Percentiles rank a stretch among this genome's conserved stretches.
phyloP scores from a whole-genome alignment of 805 yeast species.

The Yarrowia sp. region DNA sequence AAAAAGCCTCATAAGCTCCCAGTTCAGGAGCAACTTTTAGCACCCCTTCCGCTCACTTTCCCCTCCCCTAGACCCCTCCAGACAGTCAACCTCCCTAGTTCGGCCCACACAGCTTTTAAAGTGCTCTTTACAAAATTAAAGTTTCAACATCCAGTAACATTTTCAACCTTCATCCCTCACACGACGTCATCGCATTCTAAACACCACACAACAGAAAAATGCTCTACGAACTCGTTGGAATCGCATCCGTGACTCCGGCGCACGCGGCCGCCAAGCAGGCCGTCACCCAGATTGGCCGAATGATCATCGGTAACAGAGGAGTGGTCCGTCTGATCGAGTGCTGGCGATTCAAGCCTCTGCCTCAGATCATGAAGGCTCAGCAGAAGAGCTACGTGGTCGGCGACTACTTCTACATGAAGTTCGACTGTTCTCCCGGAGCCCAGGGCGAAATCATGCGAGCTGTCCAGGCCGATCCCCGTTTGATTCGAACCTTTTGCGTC shows the following conservation, averaged over 20 bases:
- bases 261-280: conserved; percentile 64
- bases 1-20: no score
- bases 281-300: conserved; percentile 70
- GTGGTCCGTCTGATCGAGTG: conserved; percentile 82
- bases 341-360: conserved; percentile 74
- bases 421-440: conserved; percentile 82
- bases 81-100: no score
- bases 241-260: conserved; percentile 56
- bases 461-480: conserved; percentile 83
- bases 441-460: conserved; percentile 82
- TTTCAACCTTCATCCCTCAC: conserved; percentile 17
- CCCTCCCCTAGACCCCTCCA: no score
- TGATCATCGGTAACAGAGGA: conserved; percentile 86
- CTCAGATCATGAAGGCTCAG: conserved; percentile 76
- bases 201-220: conserved; percentile 41
- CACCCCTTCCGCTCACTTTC: no score
- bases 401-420: conserved; percentile 77
- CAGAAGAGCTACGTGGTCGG: conserved; percentile 92
- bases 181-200: conserved; percentile 4
- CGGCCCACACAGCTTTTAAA: no score
- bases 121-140: not conserved
- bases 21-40: no score
- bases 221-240: conserved; percentile 89
- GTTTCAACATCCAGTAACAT: conserved; percentile 15
- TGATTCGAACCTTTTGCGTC: conserved; percentile 72